phyloP scores from a whole-genome alignment of 2,329 filamentous ascomycete genomes.

The Geosmithia putterillii region DNA sequence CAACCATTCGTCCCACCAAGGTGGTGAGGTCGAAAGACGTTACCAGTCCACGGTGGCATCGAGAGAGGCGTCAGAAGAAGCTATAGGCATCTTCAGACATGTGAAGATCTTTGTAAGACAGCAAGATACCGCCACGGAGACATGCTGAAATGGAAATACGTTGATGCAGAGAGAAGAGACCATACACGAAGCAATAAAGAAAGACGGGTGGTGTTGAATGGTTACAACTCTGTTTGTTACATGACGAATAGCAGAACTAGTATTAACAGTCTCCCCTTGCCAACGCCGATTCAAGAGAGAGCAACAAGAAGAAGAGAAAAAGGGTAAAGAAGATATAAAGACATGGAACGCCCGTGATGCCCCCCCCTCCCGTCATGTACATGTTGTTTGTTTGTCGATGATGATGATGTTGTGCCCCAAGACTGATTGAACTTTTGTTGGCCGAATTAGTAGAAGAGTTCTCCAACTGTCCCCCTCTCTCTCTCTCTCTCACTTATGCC shows the following conservation, averaged over 20 bases:
- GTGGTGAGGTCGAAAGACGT: too few relatives aligned
- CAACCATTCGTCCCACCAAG: too few relatives aligned
- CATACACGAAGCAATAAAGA: not conserved
- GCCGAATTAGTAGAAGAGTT: not conserved
- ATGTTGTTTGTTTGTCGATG: not conserved
- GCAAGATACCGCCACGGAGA: too few relatives aligned
- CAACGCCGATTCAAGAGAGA: not conserved
- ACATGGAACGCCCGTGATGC: too few relatives aligned
- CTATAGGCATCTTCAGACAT: too few relatives aligned
- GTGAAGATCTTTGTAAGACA: too few relatives aligned
- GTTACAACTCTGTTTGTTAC: not conserved
- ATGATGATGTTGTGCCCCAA: not conserved
- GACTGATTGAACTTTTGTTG: not conserved
- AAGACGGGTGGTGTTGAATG: not conserved
- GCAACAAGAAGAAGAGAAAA: not conserved
- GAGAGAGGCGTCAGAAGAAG: too few relatives aligned
- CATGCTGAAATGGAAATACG: too few relatives aligned
- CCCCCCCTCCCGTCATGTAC: too few relatives aligned
- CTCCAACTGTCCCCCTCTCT: not conserved
- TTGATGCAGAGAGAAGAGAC: too few relatives aligned
- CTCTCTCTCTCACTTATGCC: constrained; percentile 33
- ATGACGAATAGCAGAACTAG: not conserved
- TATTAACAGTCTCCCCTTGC: not conserved
- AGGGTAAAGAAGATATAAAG: not conserved
- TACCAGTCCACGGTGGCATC: too few relatives aligned